Evolutionary conservation across 73 alveolate genomes (phyloP).

Genomic region (Paramecium tetraurelia): DNA sequence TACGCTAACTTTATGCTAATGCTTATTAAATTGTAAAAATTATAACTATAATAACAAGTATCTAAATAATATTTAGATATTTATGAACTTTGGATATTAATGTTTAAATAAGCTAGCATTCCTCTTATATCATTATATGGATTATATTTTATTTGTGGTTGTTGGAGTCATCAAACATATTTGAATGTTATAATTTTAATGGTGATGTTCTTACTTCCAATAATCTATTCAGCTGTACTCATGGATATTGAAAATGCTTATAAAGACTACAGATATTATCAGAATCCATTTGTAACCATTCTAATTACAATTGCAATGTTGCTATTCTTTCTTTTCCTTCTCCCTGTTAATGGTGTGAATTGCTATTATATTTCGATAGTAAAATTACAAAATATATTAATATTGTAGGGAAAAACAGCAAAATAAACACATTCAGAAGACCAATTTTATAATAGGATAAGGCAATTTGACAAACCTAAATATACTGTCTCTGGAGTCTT

Average conservation of each 20-base stretch:
- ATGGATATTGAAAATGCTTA: neutral
- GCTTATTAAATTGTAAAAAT: neutral
- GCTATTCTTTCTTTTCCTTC: neutral
- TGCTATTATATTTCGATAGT: neutral
- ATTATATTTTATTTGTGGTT: neutral
- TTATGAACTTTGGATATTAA: neutral
- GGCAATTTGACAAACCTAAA: neutral
- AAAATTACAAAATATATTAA: neutral
- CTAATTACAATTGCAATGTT: neutral
- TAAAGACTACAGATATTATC: neutral
- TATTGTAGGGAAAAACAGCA: neutral
- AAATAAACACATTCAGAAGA: neutral
- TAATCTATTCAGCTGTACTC: neutral
- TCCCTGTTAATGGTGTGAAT: neutral
- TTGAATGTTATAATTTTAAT: neutral
- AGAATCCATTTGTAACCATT: constrained; percentile 17
- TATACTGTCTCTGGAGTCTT: neutral
- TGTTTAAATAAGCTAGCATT: neutral
- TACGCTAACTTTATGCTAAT: neutral
- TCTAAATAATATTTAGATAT: neutral
- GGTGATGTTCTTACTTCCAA: neutral
- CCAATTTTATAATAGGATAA: neutral
- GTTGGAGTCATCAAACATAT: neutral
- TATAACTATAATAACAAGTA: neutral
- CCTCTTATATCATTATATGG: neutral